A percentile compares a stretch with the other conserved stretches of the same genome.
Evolutionary conservation across 768 basidiomycete species (phyloP).

Genomic region (Amanita polypyramis): DNA sequence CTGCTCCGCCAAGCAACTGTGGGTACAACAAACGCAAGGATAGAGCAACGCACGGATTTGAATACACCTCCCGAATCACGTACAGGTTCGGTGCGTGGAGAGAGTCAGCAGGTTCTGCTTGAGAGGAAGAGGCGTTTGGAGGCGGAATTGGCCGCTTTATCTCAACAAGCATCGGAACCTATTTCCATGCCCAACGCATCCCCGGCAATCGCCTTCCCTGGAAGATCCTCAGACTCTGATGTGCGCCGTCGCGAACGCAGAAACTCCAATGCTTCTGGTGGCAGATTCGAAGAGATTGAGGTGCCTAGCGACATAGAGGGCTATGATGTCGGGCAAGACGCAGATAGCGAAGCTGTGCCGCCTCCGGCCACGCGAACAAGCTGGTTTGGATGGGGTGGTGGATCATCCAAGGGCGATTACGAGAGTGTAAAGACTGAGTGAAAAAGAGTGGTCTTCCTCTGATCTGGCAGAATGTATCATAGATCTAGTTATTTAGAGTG

Average conservation of each 20-base stretch:
- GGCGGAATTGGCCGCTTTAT: slow-evolving; percentile 46
- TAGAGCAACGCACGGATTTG: slow-evolving; percentile 20
- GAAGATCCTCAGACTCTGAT: slow-evolving; percentile 31
- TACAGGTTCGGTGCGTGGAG: slow-evolving; percentile 5
- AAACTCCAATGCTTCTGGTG: slow-evolving; percentile 20
- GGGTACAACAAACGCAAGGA: slow-evolving; percentile 19
- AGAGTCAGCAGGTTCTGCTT: slow-evolving; percentile 18
- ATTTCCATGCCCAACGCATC: slow-evolving; percentile 24
- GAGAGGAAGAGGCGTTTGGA: slow-evolving; percentile 41
- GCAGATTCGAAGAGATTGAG: slow-evolving; percentile 58
- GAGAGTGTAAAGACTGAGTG: slow-evolving; percentile 46
- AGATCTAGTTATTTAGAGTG: not conserved
- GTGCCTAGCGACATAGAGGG: slow-evolving; percentile 65
- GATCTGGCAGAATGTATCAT: not conserved
- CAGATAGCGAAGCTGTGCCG: slow-evolving; percentile 15
- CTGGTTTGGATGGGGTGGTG: slow-evolving; percentile 44
- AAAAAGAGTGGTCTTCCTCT: too few species aligned
- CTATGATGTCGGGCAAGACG: slow-evolving; percentile 40
- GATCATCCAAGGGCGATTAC: slow-evolving; percentile 25
- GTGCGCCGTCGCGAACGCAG: slow-evolving; percentile 32
- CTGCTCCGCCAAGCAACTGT: slow-evolving; percentile 44
- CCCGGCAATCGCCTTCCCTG: slow-evolving; percentile 23
- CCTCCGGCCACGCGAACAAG: slow-evolving; percentile 23
- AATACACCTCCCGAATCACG: slow-evolving; percentile 6
- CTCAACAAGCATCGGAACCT: slow-evolving; percentile 15